These are phyloP conservation scores for Babesia ovata DNA, from an alignment of 169 alveolate species.

Conservation along the genomic window DNA sequence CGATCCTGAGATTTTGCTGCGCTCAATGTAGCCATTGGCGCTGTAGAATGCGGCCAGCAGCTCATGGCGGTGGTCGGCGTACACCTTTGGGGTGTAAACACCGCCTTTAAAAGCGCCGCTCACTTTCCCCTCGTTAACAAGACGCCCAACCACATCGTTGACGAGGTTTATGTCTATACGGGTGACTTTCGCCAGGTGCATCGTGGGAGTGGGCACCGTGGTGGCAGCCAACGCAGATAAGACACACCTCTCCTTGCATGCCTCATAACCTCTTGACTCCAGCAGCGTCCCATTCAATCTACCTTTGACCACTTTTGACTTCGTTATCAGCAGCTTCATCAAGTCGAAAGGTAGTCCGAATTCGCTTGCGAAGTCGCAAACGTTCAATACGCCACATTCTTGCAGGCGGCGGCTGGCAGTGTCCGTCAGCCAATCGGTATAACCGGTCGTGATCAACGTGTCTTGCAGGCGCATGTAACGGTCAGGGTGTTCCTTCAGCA, in stretches of 20 bases:
- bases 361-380: conserved; percentile 60
- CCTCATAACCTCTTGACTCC: conserved; percentile 49
- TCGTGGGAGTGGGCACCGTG: conserved; percentile 44
- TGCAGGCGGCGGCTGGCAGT: conserved; percentile 35
- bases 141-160: conserved; percentile 17
- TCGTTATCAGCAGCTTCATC: conserved; percentile 22
- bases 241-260: conserved; percentile 46
- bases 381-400: conserved; percentile 57
- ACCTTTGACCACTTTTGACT: conserved; percentile 39
- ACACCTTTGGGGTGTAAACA: conserved; percentile 48
- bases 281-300: conserved; percentile 48
- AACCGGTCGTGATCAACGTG: conserved; percentile 32
- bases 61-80: conserved; percentile 40
- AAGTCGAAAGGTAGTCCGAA: conserved; percentile 62
- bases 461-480: conserved; percentile 38
- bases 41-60: conserved; percentile 33
- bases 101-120: conserved; percentile 52
- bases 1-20: conserved; percentile 4
- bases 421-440: conserved; percentile 40
- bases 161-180: conserved; percentile 39
- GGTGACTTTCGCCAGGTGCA: conserved; percentile 24
- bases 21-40: conserved; percentile 59
- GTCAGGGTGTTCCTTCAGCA: conserved; percentile 17
- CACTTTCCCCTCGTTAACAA: conserved; percentile 37
- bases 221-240: conserved; percentile 56